Conservation (phyloP, 331 rosid species). For the Phaseolus coccineus region DNA sequence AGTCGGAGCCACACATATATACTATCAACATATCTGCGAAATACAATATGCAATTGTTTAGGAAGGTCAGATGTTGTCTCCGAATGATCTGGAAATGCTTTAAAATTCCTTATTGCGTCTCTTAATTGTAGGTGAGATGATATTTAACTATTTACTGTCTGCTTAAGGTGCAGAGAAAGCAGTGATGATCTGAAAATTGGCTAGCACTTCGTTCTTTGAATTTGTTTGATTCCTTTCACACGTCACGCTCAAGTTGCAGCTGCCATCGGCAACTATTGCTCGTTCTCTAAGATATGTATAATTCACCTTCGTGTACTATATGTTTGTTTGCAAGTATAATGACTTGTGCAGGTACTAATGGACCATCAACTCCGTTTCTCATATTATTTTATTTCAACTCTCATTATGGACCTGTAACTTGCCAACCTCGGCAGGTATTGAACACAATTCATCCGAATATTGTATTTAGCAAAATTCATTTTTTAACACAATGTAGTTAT, state of each 20-base stretch:
- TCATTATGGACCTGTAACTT: constrained; percentile 16
- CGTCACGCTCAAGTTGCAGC: constrained; percentile 33
- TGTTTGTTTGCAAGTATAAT: constrained; percentile 3
- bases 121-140: constrained; percentile 6
- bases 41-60: background rate
- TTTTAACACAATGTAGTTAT: background rate
- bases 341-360: constrained; percentile 8
- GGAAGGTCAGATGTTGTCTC: constrained; percentile 14
- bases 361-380: background rate
- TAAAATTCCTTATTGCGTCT: background rate
- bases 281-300: background rate
- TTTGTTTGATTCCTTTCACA: constrained; percentile 20
- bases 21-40: constrained; percentile 1
- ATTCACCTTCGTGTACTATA: background rate
- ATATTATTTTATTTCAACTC: constrained; percentile 10
- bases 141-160: constrained; percentile 42
- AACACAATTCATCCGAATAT: background rate
- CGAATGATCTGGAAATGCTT: constrained; percentile 38
- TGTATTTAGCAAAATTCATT: background rate
- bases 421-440: background rate
- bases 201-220: constrained; percentile 46
- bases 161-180: constrained; percentile 79
- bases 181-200: constrained; percentile 59
- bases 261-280: constrained; percentile 8
- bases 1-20: constrained; percentile 15